Evolutionary conservation across 345 rosid genomes (phyloP), one percentile per base, ranked within the genome.

Genomic region (Salix purpurea): DNA sequence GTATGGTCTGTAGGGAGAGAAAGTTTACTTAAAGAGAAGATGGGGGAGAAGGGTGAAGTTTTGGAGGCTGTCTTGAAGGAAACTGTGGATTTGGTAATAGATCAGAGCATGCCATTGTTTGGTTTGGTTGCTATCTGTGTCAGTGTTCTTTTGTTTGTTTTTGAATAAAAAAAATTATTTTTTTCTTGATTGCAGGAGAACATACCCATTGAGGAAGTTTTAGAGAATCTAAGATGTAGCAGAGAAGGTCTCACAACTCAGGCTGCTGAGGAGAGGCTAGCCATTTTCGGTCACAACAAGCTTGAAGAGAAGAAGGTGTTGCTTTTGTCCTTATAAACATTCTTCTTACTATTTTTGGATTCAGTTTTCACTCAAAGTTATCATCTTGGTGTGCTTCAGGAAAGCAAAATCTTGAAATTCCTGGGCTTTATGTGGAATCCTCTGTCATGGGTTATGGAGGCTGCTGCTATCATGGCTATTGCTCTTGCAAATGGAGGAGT

Each of bases 381-480:
- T 72, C 62, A 67, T 56, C 44, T 78, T 32, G 56, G 26, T 64
- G 71, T 71, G 56, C 65, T 73, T 77, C 88, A 95, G 99, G 99
- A 93, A 83, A 91, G 99, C 82, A 95, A 95, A 83, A 75, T 95
- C 71, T 67, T 95, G 83, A 95, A 93, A 73, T 95, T 89, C 80
- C 82, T 93, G 87, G 97, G 99, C 26, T 95, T 95, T 79, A 93
- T 95, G 99, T 95, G 99, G 99, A 95, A 95, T 79, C 99, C 99
- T 80, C 90, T 95, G 67, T 95, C 99, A 32, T 95, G 98, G 99
- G 99, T 95, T 70, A 95, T 95, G 98, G 99, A 95, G 83, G 97
- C 97, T 78, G 99, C 99, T 77, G 99, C 99, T 44, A 86, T 95
- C 65, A 95, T 95, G 99, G 98, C 99, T 67, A 93, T 95, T 88